These are phyloP conservation scores for Papilionanthe hybrid DNA, from an alignment of 116 monocot genomes.

Conservation along the genomic window DNA sequence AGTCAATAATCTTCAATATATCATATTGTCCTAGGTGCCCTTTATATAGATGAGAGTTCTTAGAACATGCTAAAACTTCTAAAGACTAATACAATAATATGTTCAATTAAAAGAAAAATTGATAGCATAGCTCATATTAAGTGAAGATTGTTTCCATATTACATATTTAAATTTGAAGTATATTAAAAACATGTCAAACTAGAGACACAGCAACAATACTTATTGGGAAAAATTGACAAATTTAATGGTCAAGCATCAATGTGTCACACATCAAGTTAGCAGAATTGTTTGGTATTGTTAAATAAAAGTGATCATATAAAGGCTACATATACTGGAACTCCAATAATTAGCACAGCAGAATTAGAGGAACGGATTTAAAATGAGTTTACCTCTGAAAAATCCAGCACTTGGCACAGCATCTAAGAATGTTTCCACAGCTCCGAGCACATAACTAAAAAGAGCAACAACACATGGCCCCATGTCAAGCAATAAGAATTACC, in stretches of 20 bases:
- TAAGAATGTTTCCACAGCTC: slow-evolving; percentile 94
- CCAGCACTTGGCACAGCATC: slow-evolving; percentile 92
- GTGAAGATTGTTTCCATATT: too few relatives aligned
- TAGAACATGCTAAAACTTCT: too few relatives aligned
- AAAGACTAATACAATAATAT: too few relatives aligned
- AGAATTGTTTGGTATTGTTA: neutral
- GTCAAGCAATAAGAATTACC: neutral
- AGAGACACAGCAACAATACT: neutral
- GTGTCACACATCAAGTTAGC: neutral
- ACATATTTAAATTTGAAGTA: too few relatives aligned
- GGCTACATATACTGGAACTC: neutral
- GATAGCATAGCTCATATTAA: too few relatives aligned
- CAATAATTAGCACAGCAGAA: neutral
- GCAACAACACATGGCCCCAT: neutral
- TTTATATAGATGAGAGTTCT: too few relatives aligned
- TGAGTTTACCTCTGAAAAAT: slow-evolving; percentile 69
- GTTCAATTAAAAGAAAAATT: too few relatives aligned
- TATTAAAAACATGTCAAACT: neutral
- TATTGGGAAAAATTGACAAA: neutral
- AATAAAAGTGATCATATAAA: neutral
- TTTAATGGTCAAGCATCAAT: neutral
- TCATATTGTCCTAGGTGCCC: too few relatives aligned
- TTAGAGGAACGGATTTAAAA: neutral
- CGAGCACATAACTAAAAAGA: slow-evolving; percentile 84
- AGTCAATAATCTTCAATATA: too few relatives aligned